phyloP scores from a whole-genome alignment of 2,329 filamentous ascomycete species.

The Xenoacremonium recifei region DNA sequence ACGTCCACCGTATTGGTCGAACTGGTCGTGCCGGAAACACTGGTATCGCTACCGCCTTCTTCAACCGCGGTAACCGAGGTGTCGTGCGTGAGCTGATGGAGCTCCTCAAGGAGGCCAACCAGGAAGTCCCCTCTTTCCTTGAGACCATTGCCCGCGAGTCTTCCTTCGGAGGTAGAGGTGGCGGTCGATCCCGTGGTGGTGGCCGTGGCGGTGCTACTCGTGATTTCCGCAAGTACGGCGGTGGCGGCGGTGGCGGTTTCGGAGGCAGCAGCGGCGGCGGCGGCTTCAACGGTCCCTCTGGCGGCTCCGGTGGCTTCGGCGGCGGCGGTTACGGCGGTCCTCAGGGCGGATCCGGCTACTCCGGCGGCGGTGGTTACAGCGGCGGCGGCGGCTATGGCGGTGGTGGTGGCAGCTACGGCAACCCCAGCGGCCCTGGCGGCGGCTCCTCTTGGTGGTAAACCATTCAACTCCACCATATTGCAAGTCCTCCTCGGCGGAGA shows the following conservation, averaged over 20 bases:
- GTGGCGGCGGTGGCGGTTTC: constrained; percentile 47
- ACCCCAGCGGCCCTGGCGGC: constrained; percentile 67
- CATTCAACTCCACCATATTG: constrained; percentile 11
- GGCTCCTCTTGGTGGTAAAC: constrained; percentile 69
- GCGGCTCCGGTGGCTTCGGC: constrained; percentile 37
- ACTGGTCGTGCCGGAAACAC: constrained; percentile 99
- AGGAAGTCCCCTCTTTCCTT: constrained; percentile 90
- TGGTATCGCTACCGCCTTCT: constrained; percentile 96
- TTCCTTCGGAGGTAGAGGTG: constrained; percentile 71
- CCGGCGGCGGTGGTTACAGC: constrained; percentile 36
- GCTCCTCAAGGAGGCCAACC: constrained; percentile 98
- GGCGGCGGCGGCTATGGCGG: constrained; percentile 44
- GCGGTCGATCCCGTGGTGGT: constrained; percentile 53
- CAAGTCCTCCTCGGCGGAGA: too few species aligned
- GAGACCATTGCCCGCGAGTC: constrained; percentile 97
- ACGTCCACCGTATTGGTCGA: constrained; percentile 99
- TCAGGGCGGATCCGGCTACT: constrained; percentile 37
- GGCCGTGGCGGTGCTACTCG: constrained; percentile 73
- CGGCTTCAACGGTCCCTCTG: constrained; percentile 41
- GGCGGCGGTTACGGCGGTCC: constrained; percentile 30
- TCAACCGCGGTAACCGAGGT: constrained; percentile 99
- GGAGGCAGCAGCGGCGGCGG: constrained; percentile 43
- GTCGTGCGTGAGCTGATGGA: constrained; percentile 95
- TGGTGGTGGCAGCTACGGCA: constrained; percentile 53
- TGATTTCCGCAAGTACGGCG: constrained; percentile 83